Percentiles rank a stretch among this genome's conserved stretches.
These are phyloP conservation scores for Dendrothele bispora DNA, from an alignment of 768 basidiomycete species.

Conservation along the genomic window DNA sequence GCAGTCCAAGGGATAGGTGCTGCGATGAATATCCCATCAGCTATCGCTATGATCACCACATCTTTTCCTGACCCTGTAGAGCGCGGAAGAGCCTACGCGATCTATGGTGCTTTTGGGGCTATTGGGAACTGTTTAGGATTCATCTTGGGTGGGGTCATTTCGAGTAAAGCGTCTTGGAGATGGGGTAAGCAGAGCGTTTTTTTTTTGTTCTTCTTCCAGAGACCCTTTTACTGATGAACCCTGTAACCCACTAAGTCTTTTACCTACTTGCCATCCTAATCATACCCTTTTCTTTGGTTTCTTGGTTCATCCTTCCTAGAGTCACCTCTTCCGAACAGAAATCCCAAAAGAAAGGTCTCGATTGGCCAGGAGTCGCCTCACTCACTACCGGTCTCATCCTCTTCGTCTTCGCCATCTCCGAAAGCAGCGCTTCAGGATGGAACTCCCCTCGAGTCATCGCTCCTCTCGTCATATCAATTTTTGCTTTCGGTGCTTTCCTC, in stretches of 20 bases:
- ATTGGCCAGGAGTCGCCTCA: slow-evolving; percentile 13
- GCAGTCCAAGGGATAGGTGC: slow-evolving; percentile 10
- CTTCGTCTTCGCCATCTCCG: slow-evolving; percentile 37
- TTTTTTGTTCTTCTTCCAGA: background rate
- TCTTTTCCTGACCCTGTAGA: slow-evolving; percentile 22
- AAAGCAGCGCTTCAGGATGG: slow-evolving; percentile 42
- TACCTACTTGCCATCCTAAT: slow-evolving; percentile 41
- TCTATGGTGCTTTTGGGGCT: slow-evolving; percentile 45
- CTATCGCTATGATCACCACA: slow-evolving; percentile 5
- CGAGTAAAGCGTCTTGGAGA: slow-evolving; percentile 34
- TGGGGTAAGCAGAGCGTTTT: slow-evolving; percentile 34
- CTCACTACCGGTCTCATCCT: slow-evolving; percentile 23
- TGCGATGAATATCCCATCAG: slow-evolving; percentile 11
- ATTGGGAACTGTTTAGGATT: slow-evolving; percentile 42
- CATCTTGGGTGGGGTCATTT: slow-evolving; percentile 40
- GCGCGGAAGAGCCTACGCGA: slow-evolving; percentile 42
- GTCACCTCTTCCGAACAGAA: background rate
- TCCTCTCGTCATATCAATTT: slow-evolving; percentile 42
- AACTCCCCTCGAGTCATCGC: slow-evolving; percentile 36
- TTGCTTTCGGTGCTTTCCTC: slow-evolving; percentile 40
- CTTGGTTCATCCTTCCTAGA: slow-evolving; percentile 15
- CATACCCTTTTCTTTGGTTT: slow-evolving; percentile 9
- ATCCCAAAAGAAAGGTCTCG: slow-evolving; percentile 9
- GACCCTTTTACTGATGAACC: background rate
- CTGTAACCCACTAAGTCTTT: too few species aligned